Evolutionary conservation across 2,329 filamentous ascomycete genomes (phyloP).

Genomic region (Lachnellula willkommii): DNA sequence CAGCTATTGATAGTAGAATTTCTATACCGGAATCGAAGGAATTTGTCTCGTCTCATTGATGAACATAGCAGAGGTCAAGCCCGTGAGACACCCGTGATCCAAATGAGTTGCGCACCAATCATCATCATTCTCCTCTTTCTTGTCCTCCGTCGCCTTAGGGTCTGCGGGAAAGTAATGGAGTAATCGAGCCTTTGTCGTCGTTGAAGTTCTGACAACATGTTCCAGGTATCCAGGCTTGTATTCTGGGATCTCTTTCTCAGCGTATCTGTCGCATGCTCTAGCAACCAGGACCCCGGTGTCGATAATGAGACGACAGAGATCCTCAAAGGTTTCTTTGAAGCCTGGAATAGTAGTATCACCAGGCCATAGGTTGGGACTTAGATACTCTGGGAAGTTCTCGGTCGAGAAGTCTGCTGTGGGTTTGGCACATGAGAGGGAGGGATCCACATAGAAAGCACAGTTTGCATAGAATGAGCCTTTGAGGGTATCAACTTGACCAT

Average conservation of each 20-base stretch:
- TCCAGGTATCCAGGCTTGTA: slow-evolving; percentile 80
- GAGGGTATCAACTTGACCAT: slow-evolving; percentile 70
- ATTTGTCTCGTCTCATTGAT: slow-evolving; percentile 63
- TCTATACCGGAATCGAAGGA: slow-evolving; percentile 29
- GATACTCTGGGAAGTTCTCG: slow-evolving; percentile 76
- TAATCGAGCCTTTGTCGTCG: slow-evolving; percentile 83
- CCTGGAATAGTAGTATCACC: slow-evolving; percentile 61
- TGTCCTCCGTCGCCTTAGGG: slow-evolving; percentile 31
- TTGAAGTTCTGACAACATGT: slow-evolving; percentile 76
- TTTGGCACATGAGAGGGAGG: slow-evolving; percentile 53
- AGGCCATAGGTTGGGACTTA: slow-evolving; percentile 88
- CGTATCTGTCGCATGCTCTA: slow-evolving; percentile 82
- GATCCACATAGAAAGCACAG: slow-evolving; percentile 69
- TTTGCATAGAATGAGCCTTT: slow-evolving; percentile 85
- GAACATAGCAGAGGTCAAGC: slow-evolving; percentile 93
- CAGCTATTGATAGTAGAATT: background rate
- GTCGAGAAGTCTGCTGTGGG: slow-evolving; percentile 54
- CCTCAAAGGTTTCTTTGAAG: slow-evolving; percentile 67
- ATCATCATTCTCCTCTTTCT: slow-evolving; percentile 54
- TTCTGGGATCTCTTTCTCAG: slow-evolving; percentile 67
- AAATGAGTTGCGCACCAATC: slow-evolving; percentile 92
- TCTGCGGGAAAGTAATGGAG: slow-evolving; percentile 84
- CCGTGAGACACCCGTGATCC: slow-evolving; percentile 91
- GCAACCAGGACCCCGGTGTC: slow-evolving; percentile 86
- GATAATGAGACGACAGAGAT: slow-evolving; percentile 78